Conservation (phyloP, 352 stramenopile species). For the Globisporangium irregulare region DNA sequence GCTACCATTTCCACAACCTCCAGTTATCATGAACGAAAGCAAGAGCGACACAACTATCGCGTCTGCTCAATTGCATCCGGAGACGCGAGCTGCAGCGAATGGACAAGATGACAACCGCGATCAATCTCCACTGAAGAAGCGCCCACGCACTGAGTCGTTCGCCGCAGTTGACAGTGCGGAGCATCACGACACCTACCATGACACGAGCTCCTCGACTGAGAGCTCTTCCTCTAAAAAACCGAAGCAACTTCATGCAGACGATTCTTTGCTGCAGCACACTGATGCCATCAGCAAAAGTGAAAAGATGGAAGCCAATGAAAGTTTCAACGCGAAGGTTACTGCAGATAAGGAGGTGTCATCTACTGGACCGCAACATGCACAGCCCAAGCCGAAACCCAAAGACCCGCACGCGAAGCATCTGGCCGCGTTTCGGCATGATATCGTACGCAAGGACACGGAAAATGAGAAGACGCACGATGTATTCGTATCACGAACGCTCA, state of each 20-base stretch:
- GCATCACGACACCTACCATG: background rate
- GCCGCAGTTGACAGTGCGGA: background rate
- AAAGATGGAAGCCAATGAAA: background rate
- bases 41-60: background rate
- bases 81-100: background rate
- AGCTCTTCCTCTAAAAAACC: background rate
- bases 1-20: background rate
- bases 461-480: conserved; percentile 25
- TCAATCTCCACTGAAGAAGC: background rate
- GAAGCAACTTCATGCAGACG: background rate
- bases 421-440: conserved; percentile 26
- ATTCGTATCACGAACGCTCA: conserved; percentile 35
- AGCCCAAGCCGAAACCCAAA: background rate
- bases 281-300: background rate
- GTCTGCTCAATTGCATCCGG: background rate
- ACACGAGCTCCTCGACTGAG: background rate
- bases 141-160: background rate
- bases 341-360: background rate
- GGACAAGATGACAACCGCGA: background rate
- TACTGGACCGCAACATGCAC: background rate
- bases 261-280: background rate
- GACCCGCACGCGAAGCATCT: background rate
- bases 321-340: background rate
- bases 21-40: background rate
- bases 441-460: conserved; percentile 19